Evolutionary conservation across 2,329 filamentous ascomycete genomes (phyloP).

Genomic region (Aspergillus sp.): DNA sequence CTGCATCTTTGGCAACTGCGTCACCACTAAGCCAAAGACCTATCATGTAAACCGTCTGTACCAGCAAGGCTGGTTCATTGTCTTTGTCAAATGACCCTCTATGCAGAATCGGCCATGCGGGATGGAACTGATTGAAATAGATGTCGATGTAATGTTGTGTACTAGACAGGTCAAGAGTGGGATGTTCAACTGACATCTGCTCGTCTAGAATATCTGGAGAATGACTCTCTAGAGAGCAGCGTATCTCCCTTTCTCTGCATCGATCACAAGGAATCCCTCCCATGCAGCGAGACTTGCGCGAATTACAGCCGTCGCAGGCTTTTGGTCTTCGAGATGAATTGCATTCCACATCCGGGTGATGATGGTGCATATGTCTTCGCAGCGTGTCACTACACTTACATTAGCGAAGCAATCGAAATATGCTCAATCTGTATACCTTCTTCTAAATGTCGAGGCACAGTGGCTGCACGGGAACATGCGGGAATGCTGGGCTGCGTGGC

Average conservation of each 20-base stretch:
- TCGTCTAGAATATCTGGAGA: not conserved
- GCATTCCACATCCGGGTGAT: slow-evolving; percentile 9
- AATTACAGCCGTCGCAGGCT: slow-evolving; percentile 13
- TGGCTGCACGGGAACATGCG: slow-evolving; percentile 9
- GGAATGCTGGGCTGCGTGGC: slow-evolving; percentile 11
- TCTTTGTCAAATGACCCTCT: slow-evolving; percentile 13
- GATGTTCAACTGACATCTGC: no score
- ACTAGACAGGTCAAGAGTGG: not conserved
- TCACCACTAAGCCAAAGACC: slow-evolving; percentile 20
- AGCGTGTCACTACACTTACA: slow-evolving; percentile 12
- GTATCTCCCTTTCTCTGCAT: slow-evolving; percentile 1
- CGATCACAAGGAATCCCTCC: slow-evolving; percentile 10
- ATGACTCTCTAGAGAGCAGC: not conserved
- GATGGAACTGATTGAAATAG: slow-evolving; percentile 22
- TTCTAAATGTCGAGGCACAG: slow-evolving; percentile 11
- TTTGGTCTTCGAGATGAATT: slow-evolving; percentile 7
- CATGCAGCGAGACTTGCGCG: slow-evolving; percentile 11
- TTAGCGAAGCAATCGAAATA: not conserved
- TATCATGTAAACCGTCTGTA: slow-evolving; percentile 22
- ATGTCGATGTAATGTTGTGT: slow-evolving; percentile 16
- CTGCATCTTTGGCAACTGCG: slow-evolving; percentile 8
- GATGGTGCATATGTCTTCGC: slow-evolving; percentile 14
- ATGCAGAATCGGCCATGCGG: slow-evolving; percentile 22
- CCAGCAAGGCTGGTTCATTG: slow-evolving; percentile 18
- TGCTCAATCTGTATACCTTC: slow-evolving; percentile 1